These are phyloP conservation scores for Cadophora gregata DNA, from an alignment of 2,329 filamentous ascomycete species.

Conservation along the genomic window DNA sequence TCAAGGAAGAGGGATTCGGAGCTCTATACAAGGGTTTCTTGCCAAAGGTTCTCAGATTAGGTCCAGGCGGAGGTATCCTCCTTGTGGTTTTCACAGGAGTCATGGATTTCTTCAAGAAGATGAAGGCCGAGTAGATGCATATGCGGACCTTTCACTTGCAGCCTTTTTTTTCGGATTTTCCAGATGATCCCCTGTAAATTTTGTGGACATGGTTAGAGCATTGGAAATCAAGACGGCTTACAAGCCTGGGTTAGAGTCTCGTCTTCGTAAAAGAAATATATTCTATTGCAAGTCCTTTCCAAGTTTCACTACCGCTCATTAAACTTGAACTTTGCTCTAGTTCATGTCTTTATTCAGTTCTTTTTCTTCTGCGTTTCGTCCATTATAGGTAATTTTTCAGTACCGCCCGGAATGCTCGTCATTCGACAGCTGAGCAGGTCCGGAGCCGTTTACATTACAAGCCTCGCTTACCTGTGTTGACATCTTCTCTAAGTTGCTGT, in stretches of 20 bases:
- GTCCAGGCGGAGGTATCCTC: constrained; percentile 70
- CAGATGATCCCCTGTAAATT: constrained; percentile 20
- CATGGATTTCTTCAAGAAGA: constrained; percentile 89
- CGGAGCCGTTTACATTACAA: too few relatives aligned
- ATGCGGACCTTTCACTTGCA: background rate
- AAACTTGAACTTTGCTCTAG: background rate
- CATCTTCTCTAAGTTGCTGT: too few relatives aligned
- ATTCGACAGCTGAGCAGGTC: too few relatives aligned
- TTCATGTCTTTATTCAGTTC: background rate
- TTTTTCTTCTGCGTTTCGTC: too few relatives aligned
- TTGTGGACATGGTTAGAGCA: constrained; percentile 19
- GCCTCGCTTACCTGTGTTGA: too few relatives aligned
- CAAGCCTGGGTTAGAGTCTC: constrained; percentile 1
- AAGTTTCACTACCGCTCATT: too few relatives aligned
- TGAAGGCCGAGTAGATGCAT: constrained; percentile 41
- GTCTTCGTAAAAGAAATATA: background rate
- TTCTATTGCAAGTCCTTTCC: background rate
- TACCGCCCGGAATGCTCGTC: too few relatives aligned
- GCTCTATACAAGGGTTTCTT: constrained; percentile 98
- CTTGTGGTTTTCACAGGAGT: constrained; percentile 87
- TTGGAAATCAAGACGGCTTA: constrained; percentile 7
- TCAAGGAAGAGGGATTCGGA: constrained; percentile 89
- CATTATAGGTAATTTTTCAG: too few relatives aligned
- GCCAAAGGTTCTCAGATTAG: constrained; percentile 86
- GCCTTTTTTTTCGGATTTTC: constrained; percentile 14